These are phyloP conservation scores for Allantophomopsis lycopodina DNA, from an alignment of 2,329 filamentous ascomycete species.

Conservation along the genomic window DNA sequence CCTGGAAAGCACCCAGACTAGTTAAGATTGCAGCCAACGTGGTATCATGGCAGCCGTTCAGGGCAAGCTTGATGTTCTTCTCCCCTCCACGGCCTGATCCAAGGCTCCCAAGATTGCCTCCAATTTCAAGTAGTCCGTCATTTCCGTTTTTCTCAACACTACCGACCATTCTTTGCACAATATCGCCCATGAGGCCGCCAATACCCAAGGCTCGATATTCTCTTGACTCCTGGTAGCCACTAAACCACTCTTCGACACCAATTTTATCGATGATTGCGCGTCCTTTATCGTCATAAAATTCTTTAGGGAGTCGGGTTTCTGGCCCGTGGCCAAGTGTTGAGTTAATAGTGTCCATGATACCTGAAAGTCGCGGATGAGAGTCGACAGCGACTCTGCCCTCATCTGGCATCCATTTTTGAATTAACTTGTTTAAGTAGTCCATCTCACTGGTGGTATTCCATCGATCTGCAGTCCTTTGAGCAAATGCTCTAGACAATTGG, in stretches of 20 bases:
- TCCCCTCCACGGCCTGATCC: constrained; percentile 29
- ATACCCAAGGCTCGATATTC: constrained; percentile 90
- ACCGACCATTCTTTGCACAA: constrained; percentile 63
- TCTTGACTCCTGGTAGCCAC: constrained; percentile 67
- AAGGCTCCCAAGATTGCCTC: constrained; percentile 20
- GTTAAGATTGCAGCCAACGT: constrained; percentile 70
- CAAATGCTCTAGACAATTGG: constrained; percentile 55
- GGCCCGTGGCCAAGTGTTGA: constrained; percentile 75
- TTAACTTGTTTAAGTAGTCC: constrained; percentile 63
- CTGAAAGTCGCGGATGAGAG: constrained; percentile 68
- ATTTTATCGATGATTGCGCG: constrained; percentile 58
- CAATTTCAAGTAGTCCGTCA: constrained; percentile 36
- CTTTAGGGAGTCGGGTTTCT: constrained; percentile 61
- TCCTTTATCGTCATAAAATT: constrained; percentile 74
- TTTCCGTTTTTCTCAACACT: constrained; percentile 41
- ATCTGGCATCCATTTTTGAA: constrained; percentile 77
- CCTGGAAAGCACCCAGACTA: constrained; percentile 66
- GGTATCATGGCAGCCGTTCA: constrained; percentile 87
- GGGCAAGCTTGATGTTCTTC: constrained; percentile 52
- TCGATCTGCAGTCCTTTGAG: constrained; percentile 53
- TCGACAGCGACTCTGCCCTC: constrained; percentile 64
- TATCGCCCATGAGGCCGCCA: constrained; percentile 70
- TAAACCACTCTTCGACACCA: constrained; percentile 84
- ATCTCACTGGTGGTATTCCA: constrained; percentile 75
- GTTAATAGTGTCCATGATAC: constrained; percentile 92